Percentiles rank a stretch among this genome's conserved stretches.
Conservation (phyloP, 495 filamentous ascomycete species). For the Podospora comata region DNA sequence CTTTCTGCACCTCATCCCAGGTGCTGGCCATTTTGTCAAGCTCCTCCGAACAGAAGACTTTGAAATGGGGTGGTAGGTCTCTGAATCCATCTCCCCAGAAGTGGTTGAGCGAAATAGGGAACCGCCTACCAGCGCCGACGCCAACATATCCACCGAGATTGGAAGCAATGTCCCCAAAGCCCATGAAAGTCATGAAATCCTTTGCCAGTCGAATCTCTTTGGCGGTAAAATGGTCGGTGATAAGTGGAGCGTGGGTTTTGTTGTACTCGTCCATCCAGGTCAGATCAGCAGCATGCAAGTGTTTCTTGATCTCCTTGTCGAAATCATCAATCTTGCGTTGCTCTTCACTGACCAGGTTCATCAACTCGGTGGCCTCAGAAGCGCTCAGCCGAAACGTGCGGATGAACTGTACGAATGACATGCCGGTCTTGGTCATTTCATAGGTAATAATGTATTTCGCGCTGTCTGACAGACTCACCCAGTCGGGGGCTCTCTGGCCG, state of each 20-base stretch:
- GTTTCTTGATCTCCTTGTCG: neutral
- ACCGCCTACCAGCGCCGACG: neutral
- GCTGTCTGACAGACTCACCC: neutral
- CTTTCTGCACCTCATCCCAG: neutral
- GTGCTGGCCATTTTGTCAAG: neutral
- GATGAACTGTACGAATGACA: neutral
- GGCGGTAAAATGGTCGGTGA: neutral
- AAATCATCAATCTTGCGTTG: neutral
- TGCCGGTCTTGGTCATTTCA: neutral
- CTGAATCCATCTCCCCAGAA: neutral
- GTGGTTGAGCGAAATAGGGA: neutral
- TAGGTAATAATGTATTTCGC: neutral
- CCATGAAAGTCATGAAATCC: neutral
- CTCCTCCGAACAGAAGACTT: neutral
- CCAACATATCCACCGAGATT: neutral
- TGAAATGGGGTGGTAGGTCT: neutral
- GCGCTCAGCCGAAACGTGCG: neutral
- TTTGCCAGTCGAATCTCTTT: neutral
- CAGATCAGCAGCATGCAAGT: neutral
- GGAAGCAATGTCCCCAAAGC: neutral
- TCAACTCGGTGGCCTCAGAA: neutral
- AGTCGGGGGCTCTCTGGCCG: neutral
- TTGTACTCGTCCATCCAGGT: neutral
- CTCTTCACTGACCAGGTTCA: neutral
- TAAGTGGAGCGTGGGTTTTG: neutral